Percentiles rank a stretch among this genome's conserved stretches.
These are phyloP conservation scores for Lagenidium giganteum DNA, from an alignment of 352 stramenopile species.

Conservation along the genomic window DNA sequence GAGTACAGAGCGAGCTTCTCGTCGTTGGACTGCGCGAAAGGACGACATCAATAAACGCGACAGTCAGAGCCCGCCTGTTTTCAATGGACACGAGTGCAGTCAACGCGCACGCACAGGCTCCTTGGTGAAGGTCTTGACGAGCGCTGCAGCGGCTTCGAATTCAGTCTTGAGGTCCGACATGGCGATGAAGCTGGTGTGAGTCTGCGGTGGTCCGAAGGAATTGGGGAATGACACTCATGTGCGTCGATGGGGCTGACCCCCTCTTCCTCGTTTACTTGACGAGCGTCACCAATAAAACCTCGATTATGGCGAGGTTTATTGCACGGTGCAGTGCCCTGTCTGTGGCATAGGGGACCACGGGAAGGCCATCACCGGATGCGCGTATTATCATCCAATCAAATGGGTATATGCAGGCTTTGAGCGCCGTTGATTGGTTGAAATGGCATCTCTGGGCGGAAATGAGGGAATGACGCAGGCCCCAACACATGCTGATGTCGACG, in stretches of 20 bases:
- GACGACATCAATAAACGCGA: neutral
- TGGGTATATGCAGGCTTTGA: neutral
- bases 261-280: too few species aligned
- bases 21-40: conserved; percentile 53
- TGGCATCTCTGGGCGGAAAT: too few species aligned
- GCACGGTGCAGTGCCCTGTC: too few species aligned
- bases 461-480: too few species aligned
- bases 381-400: conserved; percentile 16
- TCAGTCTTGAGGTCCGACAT: conserved; percentile 84
- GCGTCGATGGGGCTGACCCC: neutral
- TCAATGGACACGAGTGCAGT: too few species aligned
- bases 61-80: neutral
- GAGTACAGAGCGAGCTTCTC: conserved; percentile 89
- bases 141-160: conserved; percentile 78
- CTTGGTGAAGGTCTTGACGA: conserved; percentile 81
- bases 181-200: neutral
- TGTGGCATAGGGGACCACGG: too few species aligned
- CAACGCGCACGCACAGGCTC: conserved; percentile 41
- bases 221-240: conserved; percentile 30
- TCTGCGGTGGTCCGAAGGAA: conserved; percentile 15
- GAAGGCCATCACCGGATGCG: too few species aligned
- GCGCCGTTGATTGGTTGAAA: conserved; percentile 7
- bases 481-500: too few species aligned
- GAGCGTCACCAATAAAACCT: too few species aligned
- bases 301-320: too few species aligned